These are phyloP conservation scores for Aspergillus leporis DNA, from an alignment of 495 filamentous ascomycete species.

Conservation along the genomic window DNA sequence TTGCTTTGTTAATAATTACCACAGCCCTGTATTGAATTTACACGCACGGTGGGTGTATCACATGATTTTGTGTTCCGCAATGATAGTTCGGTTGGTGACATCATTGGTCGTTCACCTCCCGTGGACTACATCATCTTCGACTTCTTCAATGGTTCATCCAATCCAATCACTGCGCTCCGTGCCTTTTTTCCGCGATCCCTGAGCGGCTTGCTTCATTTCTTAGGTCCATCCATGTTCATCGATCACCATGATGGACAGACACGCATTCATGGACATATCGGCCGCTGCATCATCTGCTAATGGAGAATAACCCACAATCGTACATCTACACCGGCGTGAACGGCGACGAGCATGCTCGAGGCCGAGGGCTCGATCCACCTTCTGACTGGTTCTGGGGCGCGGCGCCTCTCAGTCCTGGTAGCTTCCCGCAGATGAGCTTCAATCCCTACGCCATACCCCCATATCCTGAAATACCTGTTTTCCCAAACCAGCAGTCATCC, in stretches of 20 bases:
- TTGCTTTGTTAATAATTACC: too few relatives aligned
- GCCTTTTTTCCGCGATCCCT: not conserved
- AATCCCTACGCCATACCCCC: constrained; percentile 8
- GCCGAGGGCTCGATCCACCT: not conserved
- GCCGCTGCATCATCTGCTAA: not conserved
- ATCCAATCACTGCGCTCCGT: not conserved
- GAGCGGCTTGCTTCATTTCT: not conserved
- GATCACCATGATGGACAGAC: not conserved
- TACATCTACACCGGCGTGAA: not conserved
- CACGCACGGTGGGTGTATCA: not conserved
- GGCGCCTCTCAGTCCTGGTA: constrained; percentile 4
- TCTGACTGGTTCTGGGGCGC: constrained; percentile 15
- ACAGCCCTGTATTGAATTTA: too few relatives aligned
- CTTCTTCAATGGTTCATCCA: not conserved
- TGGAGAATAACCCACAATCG: not conserved
- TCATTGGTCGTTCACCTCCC: not conserved
- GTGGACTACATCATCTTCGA: not conserved
- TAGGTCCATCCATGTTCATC: not conserved
- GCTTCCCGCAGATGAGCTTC: constrained; percentile 6
- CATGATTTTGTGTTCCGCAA: not conserved
- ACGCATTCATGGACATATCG: not conserved
- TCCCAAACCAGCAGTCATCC: constrained; percentile 6
- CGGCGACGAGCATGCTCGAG: not conserved
- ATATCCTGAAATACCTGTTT: not conserved
- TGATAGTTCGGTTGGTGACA: constrained; percentile 5